Conservation (phyloP, 768 basidiomycete species). For the Dioszegia crocea region DNA sequence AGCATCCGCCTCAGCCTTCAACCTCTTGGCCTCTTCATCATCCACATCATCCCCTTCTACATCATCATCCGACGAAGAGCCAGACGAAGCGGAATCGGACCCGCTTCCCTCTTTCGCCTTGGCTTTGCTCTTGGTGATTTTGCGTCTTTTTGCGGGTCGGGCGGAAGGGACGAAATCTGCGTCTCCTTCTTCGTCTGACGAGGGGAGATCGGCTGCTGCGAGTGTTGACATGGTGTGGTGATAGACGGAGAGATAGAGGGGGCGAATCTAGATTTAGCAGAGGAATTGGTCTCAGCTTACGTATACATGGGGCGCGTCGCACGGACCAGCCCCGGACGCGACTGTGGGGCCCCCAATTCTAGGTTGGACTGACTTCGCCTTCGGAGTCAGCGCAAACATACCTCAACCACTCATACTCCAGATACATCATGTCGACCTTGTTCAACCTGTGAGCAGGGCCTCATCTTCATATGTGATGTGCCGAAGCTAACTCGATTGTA, state of each 20-base stretch:
- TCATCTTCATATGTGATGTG: neutral
- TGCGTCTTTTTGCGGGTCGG: conserved; percentile 11
- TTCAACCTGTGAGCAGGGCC: conserved; percentile 44
- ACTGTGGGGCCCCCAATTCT: neutral
- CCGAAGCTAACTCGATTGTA: conserved; percentile 4
- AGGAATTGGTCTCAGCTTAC: neutral
- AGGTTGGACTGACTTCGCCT: neutral
- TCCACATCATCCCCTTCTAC: conserved; percentile 7
- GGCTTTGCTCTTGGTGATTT: neutral
- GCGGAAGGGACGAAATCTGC: conserved; percentile 30
- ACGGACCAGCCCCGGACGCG: neutral
- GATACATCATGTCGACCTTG: conserved; percentile 43
- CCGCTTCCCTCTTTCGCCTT: neutral
- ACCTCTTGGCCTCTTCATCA: conserved; percentile 7
- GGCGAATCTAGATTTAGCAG: no score
- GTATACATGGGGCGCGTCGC: neutral
- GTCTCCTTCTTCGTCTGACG: conserved; percentile 20
- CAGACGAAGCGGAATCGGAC: conserved; percentile 9
- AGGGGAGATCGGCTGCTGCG: conserved; percentile 25
- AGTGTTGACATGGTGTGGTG: conserved; percentile 27
- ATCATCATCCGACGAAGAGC: conserved; percentile 8
- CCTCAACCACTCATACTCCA: neutral
- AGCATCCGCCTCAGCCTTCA: conserved; percentile 14
- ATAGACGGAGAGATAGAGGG: neutral
- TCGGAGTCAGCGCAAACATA: neutral